Percentiles rank a stretch among this genome's conserved stretches.
These are phyloP conservation scores for Neurospora tetrasperma DNA, from an alignment of 495 filamentous ascomycete species.

Conservation along the genomic window DNA sequence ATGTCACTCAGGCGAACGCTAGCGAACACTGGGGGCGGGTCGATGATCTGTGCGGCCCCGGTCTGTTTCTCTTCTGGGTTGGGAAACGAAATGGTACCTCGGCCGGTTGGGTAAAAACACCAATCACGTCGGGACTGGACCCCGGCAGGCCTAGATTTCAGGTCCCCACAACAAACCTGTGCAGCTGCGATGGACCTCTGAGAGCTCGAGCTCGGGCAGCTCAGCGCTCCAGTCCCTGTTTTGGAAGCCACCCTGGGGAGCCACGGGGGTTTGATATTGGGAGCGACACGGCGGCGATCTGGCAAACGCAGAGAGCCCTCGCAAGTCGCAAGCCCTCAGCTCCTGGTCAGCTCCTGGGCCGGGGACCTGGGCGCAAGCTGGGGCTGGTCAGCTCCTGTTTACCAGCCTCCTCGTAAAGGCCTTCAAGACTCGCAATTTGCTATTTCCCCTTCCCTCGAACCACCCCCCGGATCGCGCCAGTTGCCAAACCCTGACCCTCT, in stretches of 20 bases:
- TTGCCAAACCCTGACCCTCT: constrained; percentile 1
- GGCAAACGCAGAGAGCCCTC: background rate
- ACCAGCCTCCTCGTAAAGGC: background rate
- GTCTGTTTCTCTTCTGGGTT: background rate
- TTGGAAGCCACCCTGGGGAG: background rate
- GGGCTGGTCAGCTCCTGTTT: constrained; percentile 1
- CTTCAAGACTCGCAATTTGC: background rate
- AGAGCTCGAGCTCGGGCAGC: background rate
- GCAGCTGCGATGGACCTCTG: background rate
- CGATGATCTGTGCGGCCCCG: background rate
- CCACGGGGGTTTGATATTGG: background rate
- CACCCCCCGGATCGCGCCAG: background rate
- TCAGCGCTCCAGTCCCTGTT: background rate
- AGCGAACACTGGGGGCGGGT: background rate
- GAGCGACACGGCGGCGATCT: background rate
- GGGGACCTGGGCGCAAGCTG: background rate
- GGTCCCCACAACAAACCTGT: background rate
- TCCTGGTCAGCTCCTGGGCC: background rate
- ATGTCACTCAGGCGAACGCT: background rate
- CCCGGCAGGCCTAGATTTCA: background rate
- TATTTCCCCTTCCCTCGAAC: constrained; percentile 1
- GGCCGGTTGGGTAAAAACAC: background rate
- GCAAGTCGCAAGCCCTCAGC: background rate
- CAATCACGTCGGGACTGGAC: background rate
- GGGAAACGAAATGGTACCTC: background rate